Base-by-base conservation (phyloP, 2,329 filamentous ascomycete species). In the Teratosphaeria zuluensis region DNA sequence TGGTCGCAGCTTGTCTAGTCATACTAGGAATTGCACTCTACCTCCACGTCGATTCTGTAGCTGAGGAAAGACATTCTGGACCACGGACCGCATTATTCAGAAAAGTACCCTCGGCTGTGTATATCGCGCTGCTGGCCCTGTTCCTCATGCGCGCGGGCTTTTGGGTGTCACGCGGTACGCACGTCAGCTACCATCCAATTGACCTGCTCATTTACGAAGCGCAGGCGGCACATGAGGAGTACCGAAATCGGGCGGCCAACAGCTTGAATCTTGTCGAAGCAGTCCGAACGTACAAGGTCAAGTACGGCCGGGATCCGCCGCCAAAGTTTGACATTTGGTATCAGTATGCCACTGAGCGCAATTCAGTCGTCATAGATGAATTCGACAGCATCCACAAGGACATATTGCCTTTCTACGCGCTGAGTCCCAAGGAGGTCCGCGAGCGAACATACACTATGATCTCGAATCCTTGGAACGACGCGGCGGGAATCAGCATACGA, bases 321-420 rank as follows among this genome's bases (percentile, higher is more conserved):
- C 82, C 83, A 9, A 78, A 78, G 12, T 86, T 85, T 62, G 80
- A 84, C 61, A 72, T 77, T 59, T 85, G 83, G 83, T 84, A 81
- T 64, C 68, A 77, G 42, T 85, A 79, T 67, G 82, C 83, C 1
- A 77, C 72, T 4, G 75, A 70, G 6, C 77, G 77, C 46, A 78
- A 76, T 14, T 80, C 81, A 0, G 67, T 78, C 4, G 70, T 85
- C 8, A 80, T 85, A 54, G 83, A 86, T 61, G 80, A 84, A 62
- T 85, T 79, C 61, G 81, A 85, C 69, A 81, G 80, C 62, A 83
- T 86, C 16, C 71, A 84, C 61, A 68, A 78, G 24, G 81, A 85
- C 63, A 67, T 85, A 8, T 70, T 79, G 7, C 81, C 81, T 1
- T 85, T 84, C 63, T 80, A 77, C 53, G 75, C 78, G 2, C 68